Conservation (phyloP, 805 yeast species). For the Candida ovalis region DNA sequence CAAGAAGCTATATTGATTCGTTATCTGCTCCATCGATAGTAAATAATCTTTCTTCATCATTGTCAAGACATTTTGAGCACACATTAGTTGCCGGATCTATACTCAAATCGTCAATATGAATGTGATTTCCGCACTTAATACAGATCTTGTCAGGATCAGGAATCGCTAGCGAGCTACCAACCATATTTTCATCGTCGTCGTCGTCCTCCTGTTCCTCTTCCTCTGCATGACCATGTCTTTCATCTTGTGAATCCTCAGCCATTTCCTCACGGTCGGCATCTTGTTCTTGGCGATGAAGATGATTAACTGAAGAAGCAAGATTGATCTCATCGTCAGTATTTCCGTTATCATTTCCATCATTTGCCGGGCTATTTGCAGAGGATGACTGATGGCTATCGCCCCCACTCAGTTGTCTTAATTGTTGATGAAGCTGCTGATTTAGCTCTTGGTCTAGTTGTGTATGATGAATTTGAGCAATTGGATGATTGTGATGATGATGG, state of each 20-base stretch:
- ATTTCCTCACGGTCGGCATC: too few relatives aligned
- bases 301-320: too few relatives aligned
- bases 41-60: slow-evolving; percentile 14
- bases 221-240: neutral
- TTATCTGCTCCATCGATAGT: slow-evolving; percentile 21
- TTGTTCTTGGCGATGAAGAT: too few relatives aligned
- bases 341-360: slow-evolving; percentile 5
- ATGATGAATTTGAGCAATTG: slow-evolving; percentile 24
- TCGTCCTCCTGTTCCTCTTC: slow-evolving; percentile 1
- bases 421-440: slow-evolving; percentile 30
- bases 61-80: slow-evolving; percentile 24
- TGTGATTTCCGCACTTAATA: slow-evolving; percentile 24
- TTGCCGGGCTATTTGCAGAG: neutral
- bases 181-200: slow-evolving; percentile 14
- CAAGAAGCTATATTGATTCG: neutral
- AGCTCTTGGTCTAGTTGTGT: slow-evolving; percentile 17
- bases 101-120: slow-evolving; percentile 27
- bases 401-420: slow-evolving; percentile 16
- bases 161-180: slow-evolving; percentile 21
- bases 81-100: slow-evolving; percentile 25
- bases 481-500: slow-evolving; percentile 5
- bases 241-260: neutral
- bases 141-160: slow-evolving; percentile 28
- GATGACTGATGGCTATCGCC: neutral
- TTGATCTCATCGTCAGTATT: slow-evolving; percentile 1